Evolutionary conservation across 177 flowering plant genomes (phyloP), one percentile per base, ranked within the genome.

Genomic region (Telopea speciosissima): DNA sequence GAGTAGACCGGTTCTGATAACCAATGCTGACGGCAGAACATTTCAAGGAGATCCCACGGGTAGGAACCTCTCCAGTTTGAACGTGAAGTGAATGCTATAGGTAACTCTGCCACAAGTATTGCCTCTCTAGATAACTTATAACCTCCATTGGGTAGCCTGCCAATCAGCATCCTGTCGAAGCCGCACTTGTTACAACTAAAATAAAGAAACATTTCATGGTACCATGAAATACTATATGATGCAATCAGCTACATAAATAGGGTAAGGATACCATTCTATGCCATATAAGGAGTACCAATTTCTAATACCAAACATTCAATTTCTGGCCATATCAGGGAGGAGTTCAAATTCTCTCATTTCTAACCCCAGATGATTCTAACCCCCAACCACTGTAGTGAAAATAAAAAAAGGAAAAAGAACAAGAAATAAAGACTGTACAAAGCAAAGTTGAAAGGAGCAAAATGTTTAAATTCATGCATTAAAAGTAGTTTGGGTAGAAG

Each of bases 41-140:
- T 70, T 79, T 73, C 83, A 24, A 96, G 90, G 42, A 96, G 85
- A 28, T 96, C 97, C 79, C 85, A 86, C 1, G 99, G 99, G 5
- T 76, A 78, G 31, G 87, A 78, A 65, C 99, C 99, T 76, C 90
- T 87, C 99, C 99, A 93, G 72, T 93, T 90, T 72, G 88, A 65
- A 69, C 81, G 87, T 17, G 94, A 75, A 23, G 90, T 85, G 70
- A 81, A 95, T 33, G 80, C 74, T 42, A 49, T n/a, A 62, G 99
- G 99, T 77, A 95, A 82, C 72, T 93, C 89, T 14, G 96, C 93
- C 62, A 80, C 76, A 72, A 93, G 83, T 71, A 87, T 69, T 74
- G 98, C 91, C 36, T 88, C 91, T 77, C 99, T 84, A 17, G 98
- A 90, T 74, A 93, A 75, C 84, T 92, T 92, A 79, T 88, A 91